A percentile compares a stretch with the other conserved stretches of the same genome.
phyloP scores from a whole-genome alignment of 2,329 filamentous ascomycete genomes.

The Monilinia polystroma region DNA sequence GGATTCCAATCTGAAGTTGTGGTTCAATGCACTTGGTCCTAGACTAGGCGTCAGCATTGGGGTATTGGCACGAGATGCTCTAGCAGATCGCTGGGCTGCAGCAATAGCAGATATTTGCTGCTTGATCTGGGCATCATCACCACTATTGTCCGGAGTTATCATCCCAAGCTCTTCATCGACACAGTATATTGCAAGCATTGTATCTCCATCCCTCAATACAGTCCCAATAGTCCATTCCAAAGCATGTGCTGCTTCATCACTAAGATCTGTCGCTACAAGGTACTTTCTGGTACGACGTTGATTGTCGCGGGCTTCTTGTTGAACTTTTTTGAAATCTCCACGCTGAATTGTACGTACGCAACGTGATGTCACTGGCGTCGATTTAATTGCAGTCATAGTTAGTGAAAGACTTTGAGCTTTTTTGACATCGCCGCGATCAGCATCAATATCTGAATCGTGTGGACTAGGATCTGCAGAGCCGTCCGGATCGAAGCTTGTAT shows the following conservation, averaged over 20 bases:
- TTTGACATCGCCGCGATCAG: conserved; percentile 79
- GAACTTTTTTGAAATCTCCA: conserved; percentile 77
- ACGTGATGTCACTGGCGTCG: conserved; percentile 72
- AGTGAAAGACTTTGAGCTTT: conserved; percentile 82
- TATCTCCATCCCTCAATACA: conserved; percentile 90
- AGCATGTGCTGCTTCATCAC: conserved; percentile 90
- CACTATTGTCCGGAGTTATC: conserved; percentile 37
- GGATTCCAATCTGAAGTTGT: conserved; percentile 30
- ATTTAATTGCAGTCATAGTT: conserved; percentile 75
- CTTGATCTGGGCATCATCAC: conserved; percentile 70
- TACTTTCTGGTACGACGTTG: conserved; percentile 82
- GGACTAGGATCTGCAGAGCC: conserved; percentile 54
- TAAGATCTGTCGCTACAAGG: conserved; percentile 91
- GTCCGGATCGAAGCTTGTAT: conserved; percentile 72
- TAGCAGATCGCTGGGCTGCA: conserved; percentile 47
- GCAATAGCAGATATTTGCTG: conserved; percentile 73
- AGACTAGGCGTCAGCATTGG: conserved; percentile 30
- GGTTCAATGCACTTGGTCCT: conserved; percentile 31
- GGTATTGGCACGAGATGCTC: conserved; percentile 27
- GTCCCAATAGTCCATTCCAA: conserved; percentile 98
- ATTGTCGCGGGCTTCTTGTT: conserved; percentile 75
- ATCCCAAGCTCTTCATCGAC: conserved; percentile 81
- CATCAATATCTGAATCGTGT: conserved; percentile 82
- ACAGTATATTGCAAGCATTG: conserved; percentile 87
- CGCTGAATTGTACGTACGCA: conserved; percentile 87